Percentiles rank a stretch among this genome's conserved stretches.
phyloP scores from a whole-genome alignment of 306 rosid species.

The Rosa chinensis region DNA sequence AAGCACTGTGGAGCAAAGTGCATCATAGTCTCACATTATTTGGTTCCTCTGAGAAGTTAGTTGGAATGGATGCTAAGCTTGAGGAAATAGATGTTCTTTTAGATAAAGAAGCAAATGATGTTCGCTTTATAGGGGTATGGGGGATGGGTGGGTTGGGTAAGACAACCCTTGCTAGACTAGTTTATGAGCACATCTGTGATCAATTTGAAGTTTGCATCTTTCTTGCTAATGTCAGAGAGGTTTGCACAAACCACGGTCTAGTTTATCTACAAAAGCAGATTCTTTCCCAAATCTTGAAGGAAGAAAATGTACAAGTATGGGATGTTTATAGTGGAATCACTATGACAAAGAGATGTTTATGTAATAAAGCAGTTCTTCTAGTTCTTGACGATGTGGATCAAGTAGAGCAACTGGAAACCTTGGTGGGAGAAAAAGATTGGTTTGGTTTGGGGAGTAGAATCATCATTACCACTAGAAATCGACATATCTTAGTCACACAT shows the following conservation, averaged over 20 bases:
- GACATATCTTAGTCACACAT: not conserved
- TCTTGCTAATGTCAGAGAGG: not conserved
- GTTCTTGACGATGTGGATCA: conserved; percentile 14
- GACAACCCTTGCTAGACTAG: not conserved
- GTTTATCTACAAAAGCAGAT: not conserved
- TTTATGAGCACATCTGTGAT: not conserved
- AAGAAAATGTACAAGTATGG: not conserved
- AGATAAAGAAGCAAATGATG: conserved; percentile 7
- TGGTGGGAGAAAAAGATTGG: not conserved
- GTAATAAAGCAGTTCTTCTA: not conserved
- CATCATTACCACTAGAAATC: not conserved
- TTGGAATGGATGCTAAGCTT: not conserved
- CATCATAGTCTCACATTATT: too few species aligned
- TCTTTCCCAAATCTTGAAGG: not conserved
- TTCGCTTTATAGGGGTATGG: conserved; percentile 5
- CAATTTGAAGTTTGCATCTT: not conserved
- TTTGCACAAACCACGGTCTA: not conserved
- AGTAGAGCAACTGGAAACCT: not conserved
- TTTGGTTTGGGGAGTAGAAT: conserved; percentile 7
- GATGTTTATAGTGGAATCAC: not conserved
- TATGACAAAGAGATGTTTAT: not conserved
- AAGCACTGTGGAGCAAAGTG: too few species aligned
- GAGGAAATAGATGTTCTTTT: not conserved
- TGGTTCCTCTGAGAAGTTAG: too few species aligned
- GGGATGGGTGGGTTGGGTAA: not conserved